These are phyloP conservation scores for Graphiopsis chlorocephala DNA, from an alignment of 2,329 filamentous ascomycete species.

Conservation along the genomic window DNA sequence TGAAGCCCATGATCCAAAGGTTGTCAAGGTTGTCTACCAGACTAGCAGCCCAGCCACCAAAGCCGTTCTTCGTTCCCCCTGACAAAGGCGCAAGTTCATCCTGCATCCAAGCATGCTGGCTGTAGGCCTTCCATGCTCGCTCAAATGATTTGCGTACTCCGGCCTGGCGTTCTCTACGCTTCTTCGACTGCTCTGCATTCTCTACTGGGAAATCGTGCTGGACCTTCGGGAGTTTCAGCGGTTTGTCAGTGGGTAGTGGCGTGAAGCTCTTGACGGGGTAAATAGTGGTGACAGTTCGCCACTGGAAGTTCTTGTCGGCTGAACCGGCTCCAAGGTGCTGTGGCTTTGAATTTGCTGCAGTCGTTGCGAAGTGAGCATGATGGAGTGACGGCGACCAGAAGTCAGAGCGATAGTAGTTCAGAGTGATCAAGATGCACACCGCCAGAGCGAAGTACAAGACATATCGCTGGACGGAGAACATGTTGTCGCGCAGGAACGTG, in stretches of 20 bases:
- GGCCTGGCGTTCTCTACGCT: conserved; percentile 35
- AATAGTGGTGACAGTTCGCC: conserved; percentile 40
- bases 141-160: conserved; percentile 44
- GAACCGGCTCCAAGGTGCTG: conserved; percentile 2
- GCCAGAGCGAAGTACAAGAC: conserved; percentile 36
- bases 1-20: conserved; percentile 48
- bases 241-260: conserved; percentile 38
- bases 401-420: conserved; percentile 35
- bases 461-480: conserved; percentile 41
- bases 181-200: conserved; percentile 28
- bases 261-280: conserved; percentile 39
- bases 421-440: conserved; percentile 35
- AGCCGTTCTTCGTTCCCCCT: conserved; percentile 40
- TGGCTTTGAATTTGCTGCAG: background rate
- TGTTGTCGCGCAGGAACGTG: conserved; percentile 18
- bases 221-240: conserved; percentile 40
- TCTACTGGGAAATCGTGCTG: conserved; percentile 43
- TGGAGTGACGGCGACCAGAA: background rate
- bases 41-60: conserved; percentile 49
- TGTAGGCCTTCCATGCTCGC: conserved; percentile 46
- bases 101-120: conserved; percentile 46
- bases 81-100: conserved; percentile 48
- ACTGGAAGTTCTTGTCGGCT: conserved; percentile 33
- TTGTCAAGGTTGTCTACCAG: conserved; percentile 48
- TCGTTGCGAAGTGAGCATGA: background rate